These are phyloP conservation scores for Pichia cephalocereana DNA, from an alignment of 805 yeast species.

Conservation along the genomic window DNA sequence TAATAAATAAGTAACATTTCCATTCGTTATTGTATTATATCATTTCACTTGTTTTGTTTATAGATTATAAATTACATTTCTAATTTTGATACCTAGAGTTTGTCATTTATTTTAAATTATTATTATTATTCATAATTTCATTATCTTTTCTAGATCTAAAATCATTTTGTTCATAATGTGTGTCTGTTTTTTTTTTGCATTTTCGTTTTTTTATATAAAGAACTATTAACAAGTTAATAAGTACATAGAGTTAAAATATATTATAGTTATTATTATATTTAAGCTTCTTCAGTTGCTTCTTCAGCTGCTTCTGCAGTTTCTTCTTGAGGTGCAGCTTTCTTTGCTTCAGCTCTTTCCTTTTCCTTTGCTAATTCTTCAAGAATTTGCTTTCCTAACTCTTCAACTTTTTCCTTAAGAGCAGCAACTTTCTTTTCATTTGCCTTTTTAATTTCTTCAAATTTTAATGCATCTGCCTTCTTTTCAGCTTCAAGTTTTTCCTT, in stretches of 20 bases:
- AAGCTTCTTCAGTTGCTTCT: background rate
- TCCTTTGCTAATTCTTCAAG: slow-evolving; percentile 21
- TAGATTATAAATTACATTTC: too few species aligned
- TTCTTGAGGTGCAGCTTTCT: slow-evolving; percentile 5
- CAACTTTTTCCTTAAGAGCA: slow-evolving; percentile 44
- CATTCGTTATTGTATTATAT: too few species aligned
- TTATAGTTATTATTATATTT: background rate
- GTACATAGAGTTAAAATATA: background rate
- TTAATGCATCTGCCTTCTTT: slow-evolving; percentile 66
- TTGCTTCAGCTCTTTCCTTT: slow-evolving; percentile 15
- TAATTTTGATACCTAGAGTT: too few species aligned
- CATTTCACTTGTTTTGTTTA: too few species aligned
- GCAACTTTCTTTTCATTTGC: slow-evolving; percentile 72
- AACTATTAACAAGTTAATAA: background rate
- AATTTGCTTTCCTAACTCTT: slow-evolving; percentile 21
- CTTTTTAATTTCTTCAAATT: slow-evolving; percentile 66
- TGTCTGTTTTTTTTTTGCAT: too few species aligned
- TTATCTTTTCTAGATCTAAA: too few species aligned
- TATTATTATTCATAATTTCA: too few species aligned
- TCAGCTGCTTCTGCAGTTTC: background rate
- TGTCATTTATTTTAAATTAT: too few species aligned
- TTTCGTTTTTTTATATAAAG: too few species aligned
- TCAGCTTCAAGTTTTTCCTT: slow-evolving; percentile 63
- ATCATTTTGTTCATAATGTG: too few species aligned
- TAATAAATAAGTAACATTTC: too few species aligned